Evolutionary conservation across 805 yeast genomes (phyloP).

Genomic region (Myxozyma monticola): DNA sequence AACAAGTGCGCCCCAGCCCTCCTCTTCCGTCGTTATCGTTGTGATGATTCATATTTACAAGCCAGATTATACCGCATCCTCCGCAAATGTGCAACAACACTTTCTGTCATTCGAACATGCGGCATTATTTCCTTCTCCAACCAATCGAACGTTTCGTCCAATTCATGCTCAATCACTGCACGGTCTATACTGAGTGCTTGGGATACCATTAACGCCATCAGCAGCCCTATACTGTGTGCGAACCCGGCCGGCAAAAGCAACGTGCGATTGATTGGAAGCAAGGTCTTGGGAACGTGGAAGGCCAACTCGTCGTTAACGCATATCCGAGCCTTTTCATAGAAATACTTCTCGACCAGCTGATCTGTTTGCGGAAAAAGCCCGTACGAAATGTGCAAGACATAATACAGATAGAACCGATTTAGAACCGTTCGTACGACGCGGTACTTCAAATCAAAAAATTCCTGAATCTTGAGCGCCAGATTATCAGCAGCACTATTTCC

Average conservation of each 20-base stretch:
- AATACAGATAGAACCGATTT: conserved; percentile 11
- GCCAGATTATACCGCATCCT: too few species aligned
- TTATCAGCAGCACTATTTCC: too few species aligned
- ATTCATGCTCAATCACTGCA: not conserved
- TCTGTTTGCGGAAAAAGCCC: conserved; percentile 2
- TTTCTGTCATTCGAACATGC: too few species aligned
- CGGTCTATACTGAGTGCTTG: not conserved
- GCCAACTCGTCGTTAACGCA: conserved; percentile 1
- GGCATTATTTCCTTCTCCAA: too few species aligned
- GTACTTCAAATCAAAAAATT: not conserved
- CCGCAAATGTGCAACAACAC: too few species aligned
- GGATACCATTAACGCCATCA: not conserved
- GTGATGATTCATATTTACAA: too few species aligned
- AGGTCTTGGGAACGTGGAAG: not conserved
- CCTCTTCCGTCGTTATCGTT: too few species aligned
- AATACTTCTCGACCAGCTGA: not conserved
- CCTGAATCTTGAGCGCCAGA: too few species aligned
- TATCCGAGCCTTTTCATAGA: not conserved
- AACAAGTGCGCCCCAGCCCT: too few species aligned
- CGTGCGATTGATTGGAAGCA: not conserved
- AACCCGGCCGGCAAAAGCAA: not conserved
- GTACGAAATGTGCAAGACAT: conserved; percentile 1
- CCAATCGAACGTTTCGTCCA: too few species aligned
- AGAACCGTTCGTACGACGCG: not conserved
- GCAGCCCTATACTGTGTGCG: not conserved